These are phyloP conservation scores for Acacia pycnantha DNA, from an alignment of 331 rosid species.

Conservation along the genomic window DNA sequence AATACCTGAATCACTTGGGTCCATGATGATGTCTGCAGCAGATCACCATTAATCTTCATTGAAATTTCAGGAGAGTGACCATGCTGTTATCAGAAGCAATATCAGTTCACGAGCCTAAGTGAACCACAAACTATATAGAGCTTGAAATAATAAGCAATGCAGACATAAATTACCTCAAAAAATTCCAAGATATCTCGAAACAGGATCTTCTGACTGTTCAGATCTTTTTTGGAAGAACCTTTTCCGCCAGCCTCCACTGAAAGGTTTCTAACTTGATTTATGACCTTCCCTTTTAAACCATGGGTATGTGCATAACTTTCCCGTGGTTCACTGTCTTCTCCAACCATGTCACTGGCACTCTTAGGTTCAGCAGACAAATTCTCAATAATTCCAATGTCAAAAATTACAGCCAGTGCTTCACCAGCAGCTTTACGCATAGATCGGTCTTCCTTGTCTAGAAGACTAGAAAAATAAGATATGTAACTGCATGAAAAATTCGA, in stretches of 20 bases:
- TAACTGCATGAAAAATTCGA: slow-evolving; percentile 56
- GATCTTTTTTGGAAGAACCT: slow-evolving; percentile 91
- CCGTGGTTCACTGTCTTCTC: slow-evolving; percentile 55
- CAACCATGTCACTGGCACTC: slow-evolving; percentile 38
- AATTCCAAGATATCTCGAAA: slow-evolving; percentile 76
- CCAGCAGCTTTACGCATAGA: slow-evolving; percentile 91
- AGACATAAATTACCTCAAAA: slow-evolving; percentile 59
- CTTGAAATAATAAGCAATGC: neutral
- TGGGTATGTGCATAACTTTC: slow-evolving; percentile 61
- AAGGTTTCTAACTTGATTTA: slow-evolving; percentile 75
- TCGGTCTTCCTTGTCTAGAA: slow-evolving; percentile 91
- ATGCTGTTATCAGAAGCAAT: slow-evolving; percentile 44
- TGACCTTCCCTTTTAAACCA: slow-evolving; percentile 77
- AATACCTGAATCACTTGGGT: slow-evolving; percentile 76
- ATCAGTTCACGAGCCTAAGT: slow-evolving; percentile 20
- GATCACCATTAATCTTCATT: slow-evolving; percentile 71
- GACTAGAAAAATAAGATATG: slow-evolving; percentile 69
- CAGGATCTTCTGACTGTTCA: slow-evolving; percentile 76
- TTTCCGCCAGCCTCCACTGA: slow-evolving; percentile 90
- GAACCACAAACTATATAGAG: neutral
- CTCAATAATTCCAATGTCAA: slow-evolving; percentile 72
- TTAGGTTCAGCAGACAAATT: slow-evolving; percentile 51
- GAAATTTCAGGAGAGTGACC: slow-evolving; percentile 78
- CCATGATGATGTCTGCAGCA: slow-evolving; percentile 85
- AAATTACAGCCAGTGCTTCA: slow-evolving; percentile 85